Evolutionary conservation across 2,329 filamentous ascomycete genomes (phyloP), one percentile per base, ranked within the genome.

Genomic region (Purpureocillium takamizusanense): DNA sequence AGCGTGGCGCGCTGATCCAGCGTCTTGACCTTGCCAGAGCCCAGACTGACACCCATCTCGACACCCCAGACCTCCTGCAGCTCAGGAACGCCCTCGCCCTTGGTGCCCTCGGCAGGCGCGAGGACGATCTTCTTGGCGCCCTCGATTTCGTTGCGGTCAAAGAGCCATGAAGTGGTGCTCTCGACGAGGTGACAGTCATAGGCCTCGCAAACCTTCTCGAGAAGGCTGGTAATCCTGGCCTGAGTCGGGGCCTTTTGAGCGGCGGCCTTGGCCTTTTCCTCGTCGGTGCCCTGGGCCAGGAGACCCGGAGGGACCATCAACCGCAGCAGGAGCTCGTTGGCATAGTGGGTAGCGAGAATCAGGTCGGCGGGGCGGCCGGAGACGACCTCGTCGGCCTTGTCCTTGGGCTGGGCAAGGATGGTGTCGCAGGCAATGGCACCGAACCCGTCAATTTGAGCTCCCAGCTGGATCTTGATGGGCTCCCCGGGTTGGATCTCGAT

Each of bases 91-190:
- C 92, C 92, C 45, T 98, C 92, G 41, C 90, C 90, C 70, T 88
- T 94, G 58, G 84, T 80, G 48, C 86, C 86, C 55, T 95, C 88
- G 37, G 81, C 77, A 27, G 88, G 85, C 17, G 87, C 76, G 41
- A 98, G 72, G 50, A 98, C 92, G 57, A 98, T 95, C 79, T 95
- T 97, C 81, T 95, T 95, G 73, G 83, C 61, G 54, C 86, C 85
- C 71, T 98, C 92, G 48, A 98, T 97, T 66, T 98, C 92, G 66
- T 97, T 95, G 62, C 86, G 85, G 58, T 87, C 88, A 61, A 98
- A 97, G 44, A 87, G 68, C 89, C 92, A 98, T 57, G 86, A 94
- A 32, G 92, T 98, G 46, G 92, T 98, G 74, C 89, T 94, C 76
- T 98, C 92, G 40, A 98, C 87, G 18, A 97, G 69, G 62, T 82